Percentiles rank a stretch among this genome's conserved stretches.
These are phyloP conservation scores for Jatropha multifida DNA, from an alignment of 441 rosid genomes.

Conservation along the genomic window DNA sequence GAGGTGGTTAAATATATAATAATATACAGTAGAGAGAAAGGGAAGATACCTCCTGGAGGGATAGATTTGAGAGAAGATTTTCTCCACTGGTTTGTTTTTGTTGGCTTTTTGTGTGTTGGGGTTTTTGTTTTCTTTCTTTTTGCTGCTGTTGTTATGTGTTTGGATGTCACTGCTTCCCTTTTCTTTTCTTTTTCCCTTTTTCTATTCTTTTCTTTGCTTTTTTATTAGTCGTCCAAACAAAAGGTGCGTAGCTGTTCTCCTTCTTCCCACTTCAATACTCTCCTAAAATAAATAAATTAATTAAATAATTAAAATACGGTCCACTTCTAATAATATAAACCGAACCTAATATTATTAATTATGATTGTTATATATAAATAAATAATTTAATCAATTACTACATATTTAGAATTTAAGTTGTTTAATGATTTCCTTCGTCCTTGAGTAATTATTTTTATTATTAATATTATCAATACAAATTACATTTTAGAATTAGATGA, in stretches of 20 bases:
- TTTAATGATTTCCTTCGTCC: no score
- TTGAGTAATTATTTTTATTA: no score
- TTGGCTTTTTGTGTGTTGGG: not conserved
- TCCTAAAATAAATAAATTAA: no score
- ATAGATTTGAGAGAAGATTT: constrained; percentile 32
- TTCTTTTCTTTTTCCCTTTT: not conserved
- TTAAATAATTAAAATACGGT: no score
- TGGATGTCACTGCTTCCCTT: not conserved
- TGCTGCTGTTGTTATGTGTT: not conserved
- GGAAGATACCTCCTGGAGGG: constrained; percentile 31
- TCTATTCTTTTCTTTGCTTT: not conserved
- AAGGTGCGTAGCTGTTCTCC: no score
- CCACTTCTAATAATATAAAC: no score
- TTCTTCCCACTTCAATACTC: no score
- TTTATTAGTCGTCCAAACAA: not conserved
- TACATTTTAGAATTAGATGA: not conserved
- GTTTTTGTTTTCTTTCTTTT: not conserved
- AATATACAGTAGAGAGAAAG: not conserved
- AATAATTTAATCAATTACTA: no score
- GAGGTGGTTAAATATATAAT: not conserved
- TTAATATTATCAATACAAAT: no score
- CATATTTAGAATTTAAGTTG: no score
- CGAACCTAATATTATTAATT: no score
- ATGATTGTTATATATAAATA: no score
- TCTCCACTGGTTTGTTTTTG: constrained; percentile 24